Evolutionary conservation across 225 moss, liverwort and hornwort species (phyloP).

Genomic region (Physcomitrium patens): DNA sequence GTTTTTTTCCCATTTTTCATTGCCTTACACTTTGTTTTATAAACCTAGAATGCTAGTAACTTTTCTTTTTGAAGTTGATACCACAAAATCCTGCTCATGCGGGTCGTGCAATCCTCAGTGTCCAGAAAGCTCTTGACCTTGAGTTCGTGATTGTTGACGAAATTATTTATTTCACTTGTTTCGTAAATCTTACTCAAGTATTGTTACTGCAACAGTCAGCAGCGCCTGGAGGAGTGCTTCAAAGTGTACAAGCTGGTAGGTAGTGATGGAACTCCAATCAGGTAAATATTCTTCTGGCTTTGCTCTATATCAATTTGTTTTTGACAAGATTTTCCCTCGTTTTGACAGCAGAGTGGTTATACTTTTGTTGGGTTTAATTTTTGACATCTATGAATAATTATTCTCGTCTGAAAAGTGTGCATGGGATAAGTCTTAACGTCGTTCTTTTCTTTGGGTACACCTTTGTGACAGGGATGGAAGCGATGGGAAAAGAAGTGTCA

Average conservation of each 20-base stretch:
- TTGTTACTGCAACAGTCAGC: slow-evolving; percentile 39
- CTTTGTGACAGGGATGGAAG: slow-evolving; percentile 38
- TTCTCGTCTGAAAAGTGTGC: slow-evolving; percentile 4
- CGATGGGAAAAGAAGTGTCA: slow-evolving; percentile 23
- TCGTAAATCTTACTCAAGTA: slow-evolving; percentile 25
- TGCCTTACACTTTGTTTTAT: not conserved
- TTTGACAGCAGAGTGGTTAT: slow-evolving; percentile 16
- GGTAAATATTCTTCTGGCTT: slow-evolving; percentile 30
- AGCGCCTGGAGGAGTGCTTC: slow-evolving; percentile 58
- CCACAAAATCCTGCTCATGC: slow-evolving; percentile 11
- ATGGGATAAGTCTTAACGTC: slow-evolving; percentile 19
- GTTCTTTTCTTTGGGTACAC: slow-evolving; percentile 25
- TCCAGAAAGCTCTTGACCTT: slow-evolving; percentile 7
- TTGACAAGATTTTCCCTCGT: not conserved
- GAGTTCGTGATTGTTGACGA: slow-evolving; percentile 17
- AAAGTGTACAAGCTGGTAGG: slow-evolving; percentile 41
- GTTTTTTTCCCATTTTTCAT: slow-evolving; percentile 20
- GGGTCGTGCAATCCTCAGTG: not conserved
- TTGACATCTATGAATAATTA: not conserved
- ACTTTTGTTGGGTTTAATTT: not conserved
- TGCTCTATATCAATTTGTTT: slow-evolving; percentile 15
- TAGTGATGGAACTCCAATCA: slow-evolving; percentile 20
- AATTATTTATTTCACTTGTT: slow-evolving; percentile 6
- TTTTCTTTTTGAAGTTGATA: slow-evolving; percentile 1
- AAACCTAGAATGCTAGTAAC: not conserved